phyloP scores from a whole-genome alignment of 306 rosid species.

The Ziziphus jujuba region DNA sequence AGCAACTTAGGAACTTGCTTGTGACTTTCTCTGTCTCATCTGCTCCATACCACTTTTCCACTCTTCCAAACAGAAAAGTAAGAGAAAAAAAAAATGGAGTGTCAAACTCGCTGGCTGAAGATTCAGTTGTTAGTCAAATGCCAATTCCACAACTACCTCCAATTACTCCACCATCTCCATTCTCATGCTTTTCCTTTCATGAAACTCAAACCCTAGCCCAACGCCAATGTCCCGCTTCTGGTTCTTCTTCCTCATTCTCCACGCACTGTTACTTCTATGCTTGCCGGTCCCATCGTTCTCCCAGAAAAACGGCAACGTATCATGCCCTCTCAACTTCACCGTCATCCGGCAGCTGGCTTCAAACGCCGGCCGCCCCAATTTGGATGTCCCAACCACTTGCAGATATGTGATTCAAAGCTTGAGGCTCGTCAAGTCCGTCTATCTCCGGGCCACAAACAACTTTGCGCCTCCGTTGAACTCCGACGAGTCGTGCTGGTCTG shows the following conservation, averaged over 20 bases:
- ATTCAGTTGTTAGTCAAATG: not conserved
- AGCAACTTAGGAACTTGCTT: too few relatives aligned
- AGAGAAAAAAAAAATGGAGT: too few relatives aligned
- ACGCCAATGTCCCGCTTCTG: not conserved
- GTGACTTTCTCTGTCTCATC: too few relatives aligned
- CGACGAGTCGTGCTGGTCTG: conserved; percentile 51
- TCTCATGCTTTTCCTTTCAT: not conserved
- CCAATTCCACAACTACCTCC: not conserved
- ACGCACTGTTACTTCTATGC: conserved; percentile 5
- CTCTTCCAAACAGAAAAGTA: too few relatives aligned
- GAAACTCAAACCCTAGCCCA: conserved; percentile 23
- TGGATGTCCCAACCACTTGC: conserved; percentile 33
- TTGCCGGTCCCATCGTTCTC: conserved; percentile 4
- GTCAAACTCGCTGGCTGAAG: not conserved
- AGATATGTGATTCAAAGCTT: conserved; percentile 55
- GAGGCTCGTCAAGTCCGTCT: conserved; percentile 58
- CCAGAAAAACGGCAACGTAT: conserved; percentile 22
- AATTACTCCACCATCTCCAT: not conserved
- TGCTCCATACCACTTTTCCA: too few relatives aligned
- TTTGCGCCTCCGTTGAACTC: conserved; percentile 57
- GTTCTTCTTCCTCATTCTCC: conserved; percentile 17
- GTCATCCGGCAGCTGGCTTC: conserved; percentile 42
- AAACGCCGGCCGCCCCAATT: conserved; percentile 10
- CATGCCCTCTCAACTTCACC: conserved; percentile 74
- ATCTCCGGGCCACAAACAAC: conserved; percentile 48